Evolutionary conservation across 2,329 filamentous ascomycete genomes (phyloP).

Genomic region (Fusarium ramigenum): DNA sequence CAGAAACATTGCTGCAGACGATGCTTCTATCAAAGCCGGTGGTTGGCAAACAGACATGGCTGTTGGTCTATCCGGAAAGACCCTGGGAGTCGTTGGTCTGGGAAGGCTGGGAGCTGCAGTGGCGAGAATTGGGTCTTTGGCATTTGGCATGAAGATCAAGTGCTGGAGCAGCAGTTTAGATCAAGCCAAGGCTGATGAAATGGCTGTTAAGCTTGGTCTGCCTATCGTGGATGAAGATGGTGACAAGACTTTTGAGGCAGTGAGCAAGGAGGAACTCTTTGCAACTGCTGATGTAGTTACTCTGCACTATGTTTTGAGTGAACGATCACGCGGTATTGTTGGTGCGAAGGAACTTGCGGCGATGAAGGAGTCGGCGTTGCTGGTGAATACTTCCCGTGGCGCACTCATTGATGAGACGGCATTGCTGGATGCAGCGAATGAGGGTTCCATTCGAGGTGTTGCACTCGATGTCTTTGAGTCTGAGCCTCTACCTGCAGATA

Average conservation of each 20-base stretch:
- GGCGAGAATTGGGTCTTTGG: background rate
- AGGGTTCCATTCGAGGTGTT: background rate
- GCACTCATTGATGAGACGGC: background rate
- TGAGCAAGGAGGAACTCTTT: conserved; percentile 1
- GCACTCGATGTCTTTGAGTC: background rate
- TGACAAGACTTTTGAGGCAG: background rate
- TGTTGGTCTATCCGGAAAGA: background rate
- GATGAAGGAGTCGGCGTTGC: background rate
- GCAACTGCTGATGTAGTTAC: background rate
- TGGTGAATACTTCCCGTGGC: background rate
- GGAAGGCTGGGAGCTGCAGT: background rate
- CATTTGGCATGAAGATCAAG: background rate
- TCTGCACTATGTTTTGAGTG: conserved; percentile 1
- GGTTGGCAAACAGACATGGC: background rate
- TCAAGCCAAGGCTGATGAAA: conserved; percentile 56
- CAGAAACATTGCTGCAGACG: background rate
- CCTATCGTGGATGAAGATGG: background rate
- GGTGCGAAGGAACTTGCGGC: background rate
- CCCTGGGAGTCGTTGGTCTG: background rate
- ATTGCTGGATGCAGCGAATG: background rate
- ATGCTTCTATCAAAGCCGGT: background rate
- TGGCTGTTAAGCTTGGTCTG: background rate
- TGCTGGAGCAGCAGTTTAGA: background rate
- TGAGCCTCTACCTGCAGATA: background rate
- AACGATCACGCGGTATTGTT: background rate